A percentile compares a stretch with the other conserved stretches of the same genome.
Conservation (phyloP, 148 eudicot species). For the Chenopodium suecicum region DNA sequence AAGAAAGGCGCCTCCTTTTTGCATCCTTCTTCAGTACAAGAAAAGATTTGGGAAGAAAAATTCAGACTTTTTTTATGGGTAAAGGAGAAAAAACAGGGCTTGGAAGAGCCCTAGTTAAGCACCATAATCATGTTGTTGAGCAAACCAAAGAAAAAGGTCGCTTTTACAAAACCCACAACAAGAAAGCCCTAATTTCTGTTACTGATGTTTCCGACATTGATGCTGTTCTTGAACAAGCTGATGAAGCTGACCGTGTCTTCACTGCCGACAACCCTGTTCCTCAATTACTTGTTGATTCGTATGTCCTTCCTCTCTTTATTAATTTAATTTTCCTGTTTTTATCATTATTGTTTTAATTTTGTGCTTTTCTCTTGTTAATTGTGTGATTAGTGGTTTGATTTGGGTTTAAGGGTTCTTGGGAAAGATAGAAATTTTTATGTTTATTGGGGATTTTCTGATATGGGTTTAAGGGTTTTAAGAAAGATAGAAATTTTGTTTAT, state of each 20-base stretch:
- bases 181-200: slow-evolving; percentile 66
- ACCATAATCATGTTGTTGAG: slow-evolving; percentile 80
- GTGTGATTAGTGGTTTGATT: background rate
- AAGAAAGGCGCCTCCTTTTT: slow-evolving; percentile 20
- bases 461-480: too few species aligned
- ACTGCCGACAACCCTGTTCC: slow-evolving; percentile 50
- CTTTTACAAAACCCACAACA: slow-evolving; percentile 52
- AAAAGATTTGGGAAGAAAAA: background rate
- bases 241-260: slow-evolving; percentile 67
- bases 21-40: too few species aligned
- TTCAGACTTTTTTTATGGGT: slow-evolving; percentile 41
- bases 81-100: slow-evolving; percentile 77
- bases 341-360: background rate
- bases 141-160: slow-evolving; percentile 67
- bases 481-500: too few species aligned
- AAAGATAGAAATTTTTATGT: background rate
- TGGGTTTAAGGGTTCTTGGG: background rate
- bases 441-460: too few species aligned
- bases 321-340: background rate
- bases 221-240: slow-evolving; percentile 81
- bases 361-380: background rate
- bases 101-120: slow-evolving; percentile 88
- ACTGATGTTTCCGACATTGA: slow-evolving; percentile 93
- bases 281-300: slow-evolving; percentile 57
- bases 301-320: slow-evolving; percentile 16